Evolutionary conservation across 164 flowering plant species (phyloP), one percentile per base, ranked within the genome.

Genomic region (Brasenia schreberi): DNA sequence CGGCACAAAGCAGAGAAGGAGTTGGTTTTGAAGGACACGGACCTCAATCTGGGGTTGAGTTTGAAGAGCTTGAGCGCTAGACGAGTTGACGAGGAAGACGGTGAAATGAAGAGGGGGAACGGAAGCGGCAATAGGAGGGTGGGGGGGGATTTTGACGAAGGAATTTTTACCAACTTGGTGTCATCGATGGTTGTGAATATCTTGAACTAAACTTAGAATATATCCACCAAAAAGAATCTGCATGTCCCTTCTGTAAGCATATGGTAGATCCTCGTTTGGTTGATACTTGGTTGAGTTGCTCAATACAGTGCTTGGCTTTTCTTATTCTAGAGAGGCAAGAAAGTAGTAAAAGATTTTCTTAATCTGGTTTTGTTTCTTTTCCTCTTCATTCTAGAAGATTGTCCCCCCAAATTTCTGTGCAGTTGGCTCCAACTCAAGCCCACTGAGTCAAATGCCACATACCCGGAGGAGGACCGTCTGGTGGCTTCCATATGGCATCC

Each of bases 81-180:
- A 9, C 56, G 12, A 9, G 56, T 14, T 7, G 53, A 12, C 5
- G 53, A 45, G 53, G 53, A 45, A 9, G 10, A 14, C 56, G 10
- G 12, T 1, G 10, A 12, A 7, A 58, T 12, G 60, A 2, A 18
- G 2, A 18, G 49, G 76, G 65, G 74, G 53, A 66, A 49, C 72
- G 66, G 66, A 39, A 73, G 0, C 68, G 45, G 49, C 66, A 68
- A 19, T 64, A 78, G 79, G 81, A 80, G 66, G 76, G 74, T 71
- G 82, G 85, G 5, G 63, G 63, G 80, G 88, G 69, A 81, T 90
- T 64, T 74, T 87, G 77, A 87, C 87, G 6, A 87, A 88, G 5
- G 64, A 89, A 87, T 33, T 68, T 81, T 87, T 61, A 12, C 63
- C 16, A 49, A 49, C 56, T 1, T 61, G 63, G 63, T 61, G 12